Evolutionary conservation across 345 rosid genomes (phyloP).

Genomic region (Raphanus raphanistrum): DNA sequence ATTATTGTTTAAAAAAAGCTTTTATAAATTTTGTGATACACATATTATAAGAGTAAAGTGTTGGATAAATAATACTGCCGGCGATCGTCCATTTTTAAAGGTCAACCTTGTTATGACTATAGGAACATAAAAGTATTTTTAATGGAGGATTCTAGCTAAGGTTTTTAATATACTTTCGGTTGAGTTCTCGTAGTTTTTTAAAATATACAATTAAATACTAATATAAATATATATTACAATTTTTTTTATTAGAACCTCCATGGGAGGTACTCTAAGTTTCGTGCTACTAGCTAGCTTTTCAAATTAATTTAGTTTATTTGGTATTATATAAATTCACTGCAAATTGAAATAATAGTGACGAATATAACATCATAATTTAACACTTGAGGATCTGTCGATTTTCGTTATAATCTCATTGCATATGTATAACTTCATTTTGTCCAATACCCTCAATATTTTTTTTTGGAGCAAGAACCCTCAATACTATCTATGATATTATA

Average conservation of each 20-base stretch:
- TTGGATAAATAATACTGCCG: conserved; percentile 6
- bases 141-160: no score
- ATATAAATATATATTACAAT: no score
- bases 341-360: neutral
- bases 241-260: no score
- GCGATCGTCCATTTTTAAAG: conserved; percentile 15
- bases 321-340: neutral
- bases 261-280: neutral
- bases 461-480: neutral
- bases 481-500: neutral
- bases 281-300: neutral
- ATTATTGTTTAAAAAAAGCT: conserved; percentile 23
- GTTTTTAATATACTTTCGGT: no score
- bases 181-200: no score
- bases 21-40: neutral
- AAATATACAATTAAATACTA: no score
- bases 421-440: neutral
- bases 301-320: neutral
- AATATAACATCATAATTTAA: neutral
- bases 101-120: conserved; percentile 20
- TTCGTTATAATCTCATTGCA: neutral
- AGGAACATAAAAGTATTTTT: neutral
- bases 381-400: neutral
- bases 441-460: neutral
- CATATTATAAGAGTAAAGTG: neutral